Evolutionary conservation across 495 filamentous ascomycete genomes (phyloP), one percentile per base, ranked within the genome.

Genomic region (Parathielavia hyrcaniae): DNA sequence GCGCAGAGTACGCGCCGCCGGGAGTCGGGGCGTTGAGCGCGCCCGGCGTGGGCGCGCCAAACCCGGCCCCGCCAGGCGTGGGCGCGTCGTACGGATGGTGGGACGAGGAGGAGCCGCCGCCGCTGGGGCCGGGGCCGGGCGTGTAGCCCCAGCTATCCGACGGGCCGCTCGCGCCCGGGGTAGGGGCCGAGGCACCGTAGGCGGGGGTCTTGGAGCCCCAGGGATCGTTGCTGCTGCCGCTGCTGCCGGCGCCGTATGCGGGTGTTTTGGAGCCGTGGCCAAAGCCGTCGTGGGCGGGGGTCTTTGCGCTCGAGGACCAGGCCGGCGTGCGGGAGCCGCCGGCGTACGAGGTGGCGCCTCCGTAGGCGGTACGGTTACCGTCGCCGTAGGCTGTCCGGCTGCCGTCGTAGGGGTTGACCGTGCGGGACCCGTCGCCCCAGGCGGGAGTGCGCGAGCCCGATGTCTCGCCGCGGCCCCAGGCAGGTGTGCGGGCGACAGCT

Each of bases 361-460:
- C 86, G 55, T 87, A 77, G 81, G 92, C 55, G 76, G 80, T 93
- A 43, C 88, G 83, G 64, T 76, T 87, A 44, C 90, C 90, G 66
- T 92, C 89, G 4, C 49, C 49, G 52, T 87, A 77, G 82, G 92
- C 55, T 75, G 80, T 93, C 36, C 88, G 83, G 64, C 75, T 87
- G 50, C 90, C 90, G 66, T 92, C 89, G 66, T 90, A 89, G 3
- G 86, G 83, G 55, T 89, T 89, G 22, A 83, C 81, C n/a, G 87
- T 91, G 57, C 82, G 83, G 8, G 80, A 87, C 48, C 83, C 83
- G 60, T 86, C 86, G 58, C 84, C 86, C 89, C 89, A 92, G 9
- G 86, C 85, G 4, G 89, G 89, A 4, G 89, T 93, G 46, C 89
- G 83, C 23, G 78, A 76, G 26, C 80, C 79, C 36, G 78, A 75